Conservation (phyloP, 208 protist genomes). For the Wallacemonas sp. region DNA sequence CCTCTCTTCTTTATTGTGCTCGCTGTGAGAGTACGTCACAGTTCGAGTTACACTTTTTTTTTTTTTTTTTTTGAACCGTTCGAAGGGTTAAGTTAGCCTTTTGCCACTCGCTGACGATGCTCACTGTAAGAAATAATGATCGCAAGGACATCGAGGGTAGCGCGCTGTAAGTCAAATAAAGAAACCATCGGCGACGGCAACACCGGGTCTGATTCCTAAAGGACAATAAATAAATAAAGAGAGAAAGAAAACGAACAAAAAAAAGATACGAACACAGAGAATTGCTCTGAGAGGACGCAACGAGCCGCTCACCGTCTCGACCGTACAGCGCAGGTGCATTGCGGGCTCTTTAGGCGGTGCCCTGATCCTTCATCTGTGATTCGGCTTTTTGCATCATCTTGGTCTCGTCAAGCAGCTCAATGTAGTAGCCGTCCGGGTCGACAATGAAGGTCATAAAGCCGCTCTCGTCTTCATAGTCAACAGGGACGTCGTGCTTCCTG, state of each 20-base stretch:
- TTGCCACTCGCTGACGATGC: too few species aligned
- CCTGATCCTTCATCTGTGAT: conserved; percentile 74
- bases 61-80: too few species aligned
- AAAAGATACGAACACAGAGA: conserved; percentile 17
- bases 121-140: too few species aligned
- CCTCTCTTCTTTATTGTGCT: too few species aligned
- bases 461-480: conserved; percentile 72
- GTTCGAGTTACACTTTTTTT: too few species aligned
- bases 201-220: too few species aligned
- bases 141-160: too few species aligned
- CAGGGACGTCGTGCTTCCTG: conserved; percentile 41
- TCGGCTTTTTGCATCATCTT: conserved; percentile 65
- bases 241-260: conserved; percentile 9
- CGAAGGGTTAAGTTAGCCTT: too few species aligned
- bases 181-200: too few species aligned
- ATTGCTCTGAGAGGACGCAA: conserved; percentile 1
- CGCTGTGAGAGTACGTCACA: too few species aligned
- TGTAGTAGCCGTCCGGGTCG: conserved; percentile 85
- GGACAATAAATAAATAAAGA: conserved; percentile 11
- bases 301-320: background rate
- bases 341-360: conserved; percentile 25
- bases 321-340: background rate
- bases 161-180: too few species aligned
- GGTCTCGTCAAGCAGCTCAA: conserved; percentile 83
- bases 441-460: conserved; percentile 88